These are phyloP conservation scores for Shiraia sp. DNA, from an alignment of 2,329 filamentous ascomycete genomes.

Conservation along the genomic window DNA sequence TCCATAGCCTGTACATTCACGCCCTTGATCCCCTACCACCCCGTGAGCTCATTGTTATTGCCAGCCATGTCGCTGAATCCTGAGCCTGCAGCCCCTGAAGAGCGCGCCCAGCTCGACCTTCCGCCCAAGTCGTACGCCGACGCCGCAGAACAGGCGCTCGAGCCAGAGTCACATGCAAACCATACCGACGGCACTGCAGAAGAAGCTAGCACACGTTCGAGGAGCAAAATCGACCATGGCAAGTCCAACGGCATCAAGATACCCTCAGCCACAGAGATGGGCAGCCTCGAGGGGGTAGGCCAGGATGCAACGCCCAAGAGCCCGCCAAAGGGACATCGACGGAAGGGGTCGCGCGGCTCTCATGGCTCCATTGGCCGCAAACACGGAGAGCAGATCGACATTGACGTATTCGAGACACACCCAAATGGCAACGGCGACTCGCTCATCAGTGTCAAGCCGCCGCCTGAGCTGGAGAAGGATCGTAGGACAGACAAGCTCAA, in stretches of 20 bases:
- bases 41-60: conserved; percentile 6
- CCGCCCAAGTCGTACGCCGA: conserved; percentile 51
- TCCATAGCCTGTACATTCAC: conserved; percentile 3
- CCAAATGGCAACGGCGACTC: conserved; percentile 50
- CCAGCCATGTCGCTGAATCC: conserved; percentile 46
- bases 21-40: conserved; percentile 3
- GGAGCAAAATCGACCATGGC: conserved; percentile 11
- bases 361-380: conserved; percentile 35
- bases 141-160: conserved; percentile 42
- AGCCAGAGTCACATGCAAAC: conserved; percentile 29
- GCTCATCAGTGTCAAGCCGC: conserved; percentile 51
- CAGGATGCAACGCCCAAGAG: conserved; percentile 39
- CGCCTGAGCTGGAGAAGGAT: conserved; percentile 43
- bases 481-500: conserved; percentile 36
- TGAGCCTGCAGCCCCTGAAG: conserved; percentile 47
- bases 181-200: conserved; percentile 17
- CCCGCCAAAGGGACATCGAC: conserved; percentile 33
- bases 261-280: conserved; percentile 11
- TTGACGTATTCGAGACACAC: conserved; percentile 50
- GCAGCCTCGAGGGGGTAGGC: conserved; percentile 36
- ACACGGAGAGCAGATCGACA: conserved; percentile 27
- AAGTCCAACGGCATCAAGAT: conserved; percentile 19
- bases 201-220: conserved; percentile 5
- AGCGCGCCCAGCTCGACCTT: conserved; percentile 44
- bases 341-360: conserved; percentile 36